Base-by-base conservation (phyloP, 2,329 filamentous ascomycete species). In the Colletotrichum eremochloae region DNA sequence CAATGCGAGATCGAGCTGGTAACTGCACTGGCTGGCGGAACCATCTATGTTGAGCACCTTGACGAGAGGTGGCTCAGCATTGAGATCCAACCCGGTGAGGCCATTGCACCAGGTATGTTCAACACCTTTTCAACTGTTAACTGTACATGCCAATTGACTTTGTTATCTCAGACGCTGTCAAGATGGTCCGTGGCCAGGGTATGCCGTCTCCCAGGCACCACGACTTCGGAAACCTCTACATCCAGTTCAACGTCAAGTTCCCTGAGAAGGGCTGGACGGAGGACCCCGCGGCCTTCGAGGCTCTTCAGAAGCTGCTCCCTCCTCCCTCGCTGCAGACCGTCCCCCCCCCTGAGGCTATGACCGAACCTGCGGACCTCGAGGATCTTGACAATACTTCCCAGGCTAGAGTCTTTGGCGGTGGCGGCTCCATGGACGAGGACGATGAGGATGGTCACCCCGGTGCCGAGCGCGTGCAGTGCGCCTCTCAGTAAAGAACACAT, bases 181-280 rank as follows among this genome's bases (percentile, higher is more conserved):
- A 98, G 87, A 93, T 97, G 84, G 92, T 99, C 79, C 94, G 94
- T 76, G 95, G 95, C 75, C 96, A 99, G 85, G 96, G 96, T 82
- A 99, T 99, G 96, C 96, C 96, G 53, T 97, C 96, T 5, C 93
- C 91, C 84, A 91, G 96, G 78, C 96, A 98, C 84, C 96, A 99
- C 87, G 94, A 98, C 84, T 91, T 90, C 80, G 96, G 96, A 79
- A 98, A 99, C 85, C 88, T 99, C 78, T 99, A 96, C 87, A 95
- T 99, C 80, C 94, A 97, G 81, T 99, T 99, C 86, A 92, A 94
- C 79, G 95, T 99, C 84, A 97, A 97, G 85, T 98, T 99, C 89
- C 96, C 96, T 61, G 92, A 94, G 79, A 92, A 91, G 85, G 87
- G 90, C 80, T 93, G 90, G 88, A 89, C 89, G 48, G 81, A 89